Evolutionary conservation across 1,284 basidiomycete species (phyloP), one percentile per base, ranked within the genome.

Genomic region (Trichosporon sp.): DNA sequence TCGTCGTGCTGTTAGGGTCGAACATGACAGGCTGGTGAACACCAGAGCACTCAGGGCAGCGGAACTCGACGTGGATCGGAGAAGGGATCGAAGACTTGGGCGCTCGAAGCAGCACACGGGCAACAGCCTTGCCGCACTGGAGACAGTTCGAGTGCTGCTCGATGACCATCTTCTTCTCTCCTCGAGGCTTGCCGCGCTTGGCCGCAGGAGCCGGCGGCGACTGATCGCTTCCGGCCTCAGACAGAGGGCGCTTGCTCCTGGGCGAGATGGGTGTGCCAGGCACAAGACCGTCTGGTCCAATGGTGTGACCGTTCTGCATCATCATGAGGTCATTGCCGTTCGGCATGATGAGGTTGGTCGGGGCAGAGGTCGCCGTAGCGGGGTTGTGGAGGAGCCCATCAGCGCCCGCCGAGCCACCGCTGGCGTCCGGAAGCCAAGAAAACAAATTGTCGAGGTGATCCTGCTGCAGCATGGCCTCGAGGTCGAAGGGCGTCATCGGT

Each of bases 371-470:
- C 34, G 34, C 40, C 9, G 23, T 21, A 44, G 7, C 40, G 7
- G 64, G 60, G 1, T 58, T 59, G 34, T 36, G 56, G 13, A 60
- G 63, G 32, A 64, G 25, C 9, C 54, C 49, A 33, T 60, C 54
- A 14, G 49, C 19, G 21, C 14, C 31, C 11, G 49, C 19, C 21
- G 56, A 6, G 32, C 13, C 29, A 4, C 11, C 31, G 52, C 60
- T 69, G 13, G 70, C 64, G 58, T 77, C 74, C 2, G 77, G 75
- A n/a, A 79, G 60, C 76, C 76, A 79, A 1, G 74, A 73, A 52
- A 79, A 74, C 40, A 71, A 61, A 57, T 70, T 64, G 54, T 73
- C 71, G 32, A 75, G 71, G 36, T 70, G 67, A 34, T 69, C 59
- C 34, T 63, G 66, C 59, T 73, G 71, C 34, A 76, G 65, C 67